Evolutionary conservation across 345 rosid species (phyloP), one percentile per base, ranked within the genome.

Genomic region (Carallia brachiata): DNA sequence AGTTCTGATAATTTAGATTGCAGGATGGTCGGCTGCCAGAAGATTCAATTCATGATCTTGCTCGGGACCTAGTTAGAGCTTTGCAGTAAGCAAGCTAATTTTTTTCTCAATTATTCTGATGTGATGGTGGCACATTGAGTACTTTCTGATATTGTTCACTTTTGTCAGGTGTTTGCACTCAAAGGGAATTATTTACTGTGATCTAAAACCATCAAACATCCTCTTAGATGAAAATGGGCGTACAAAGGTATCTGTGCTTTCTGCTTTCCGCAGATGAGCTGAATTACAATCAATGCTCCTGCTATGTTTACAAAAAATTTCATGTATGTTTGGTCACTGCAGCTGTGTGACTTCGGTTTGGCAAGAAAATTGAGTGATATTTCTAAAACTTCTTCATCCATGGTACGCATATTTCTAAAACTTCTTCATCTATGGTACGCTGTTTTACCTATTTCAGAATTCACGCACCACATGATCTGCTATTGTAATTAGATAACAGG

Each of bases 331-430:
- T 80, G 40, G 77, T 70, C 40, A 66, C 71, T 84, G 84, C 96
- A 95, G 99, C 85, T 95, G 37, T 95, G 99, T 57, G 99, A 95
- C 82, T 92, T 95, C 82, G 99, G 98, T 71, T 82, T 95, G 82
- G 87, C 98, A 63, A 89, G 96, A 79, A 90, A 84, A 75, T 75
- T 90, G 73, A 86, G 84, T 68, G 96, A 88, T 70, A 85, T 90
- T 70, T 81, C 97, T 13, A 88, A 82, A 82, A 81, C 85, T 66
- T 84, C 87, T 76, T 73, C 93, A 48, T 79, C 96, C 65, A 67
- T 73, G 94, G 99, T 95, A 87, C 19, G 86, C 56, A 88, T 70
- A 85, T 90, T 70, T 81, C 97, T 13, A 88, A 82, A 82, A 81
- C 85, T 66, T 84, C 87, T 76, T 73, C 93, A 48, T 79, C 96